These are phyloP conservation scores for Metroxylon sagu DNA, from an alignment of 176 grass and related monocot species.

Conservation along the genomic window DNA sequence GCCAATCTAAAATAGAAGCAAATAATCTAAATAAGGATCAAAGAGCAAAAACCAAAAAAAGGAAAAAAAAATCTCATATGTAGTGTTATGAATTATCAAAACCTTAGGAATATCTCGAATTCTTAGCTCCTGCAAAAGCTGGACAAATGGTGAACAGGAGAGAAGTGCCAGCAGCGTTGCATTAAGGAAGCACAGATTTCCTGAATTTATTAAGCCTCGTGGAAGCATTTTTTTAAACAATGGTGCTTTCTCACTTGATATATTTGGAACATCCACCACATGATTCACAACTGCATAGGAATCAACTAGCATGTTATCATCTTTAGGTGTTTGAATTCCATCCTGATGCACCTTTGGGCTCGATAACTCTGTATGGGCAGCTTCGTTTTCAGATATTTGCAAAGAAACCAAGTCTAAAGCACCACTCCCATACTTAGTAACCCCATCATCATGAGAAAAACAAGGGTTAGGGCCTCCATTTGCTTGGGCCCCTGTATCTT, in stretches of 20 bases:
- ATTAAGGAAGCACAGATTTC: slow-evolving; percentile 95
- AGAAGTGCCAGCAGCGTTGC: slow-evolving; percentile 79
- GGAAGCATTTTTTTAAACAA: slow-evolving; percentile 45
- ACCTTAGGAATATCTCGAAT: slow-evolving; percentile 62
- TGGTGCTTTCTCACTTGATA: slow-evolving; percentile 30
- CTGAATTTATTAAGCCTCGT: slow-evolving; percentile 82
- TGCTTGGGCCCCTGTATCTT: slow-evolving; percentile 21
- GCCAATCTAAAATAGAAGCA: slow-evolving; percentile 38
- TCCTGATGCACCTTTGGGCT: slow-evolving; percentile 16
- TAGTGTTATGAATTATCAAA: slow-evolving; percentile 6
- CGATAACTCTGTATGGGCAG: slow-evolving; percentile 5
- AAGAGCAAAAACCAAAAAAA: slow-evolving; percentile 14
- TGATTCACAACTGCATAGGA: slow-evolving; percentile 22
- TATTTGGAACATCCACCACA: slow-evolving; percentile 7
- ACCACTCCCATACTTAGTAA: slow-evolving; percentile 19
- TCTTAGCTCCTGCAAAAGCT: slow-evolving; percentile 60
- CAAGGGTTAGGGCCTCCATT: slow-evolving; percentile 38
- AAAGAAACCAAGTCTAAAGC: slow-evolving; percentile 13
- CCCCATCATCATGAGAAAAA: slow-evolving; percentile 30
- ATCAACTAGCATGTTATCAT: slow-evolving; percentile 25
- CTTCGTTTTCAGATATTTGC: neutral
- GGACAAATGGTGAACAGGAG: slow-evolving; percentile 71
- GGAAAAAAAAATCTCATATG: neutral
- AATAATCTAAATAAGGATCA: neutral
- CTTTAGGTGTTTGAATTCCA: slow-evolving; percentile 33